Conservation (phyloP, 495 filamentous ascomycete genomes). For the Lophiotrema nucula region DNA sequence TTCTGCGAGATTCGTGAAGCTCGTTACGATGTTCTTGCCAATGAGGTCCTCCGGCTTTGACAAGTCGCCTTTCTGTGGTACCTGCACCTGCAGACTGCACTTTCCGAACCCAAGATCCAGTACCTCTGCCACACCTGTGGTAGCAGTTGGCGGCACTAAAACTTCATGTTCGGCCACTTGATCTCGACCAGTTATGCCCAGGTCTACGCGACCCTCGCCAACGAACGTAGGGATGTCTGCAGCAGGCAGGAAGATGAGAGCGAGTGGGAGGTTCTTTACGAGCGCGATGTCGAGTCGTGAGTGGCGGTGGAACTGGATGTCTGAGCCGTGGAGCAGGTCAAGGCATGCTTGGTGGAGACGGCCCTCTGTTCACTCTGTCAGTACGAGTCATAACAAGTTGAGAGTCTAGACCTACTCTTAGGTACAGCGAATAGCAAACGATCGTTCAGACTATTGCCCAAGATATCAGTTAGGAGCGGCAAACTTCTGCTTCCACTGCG, state of each 20-base stretch:
- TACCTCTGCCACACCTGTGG: slow-evolving; percentile 74
- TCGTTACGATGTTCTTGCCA: slow-evolving; percentile 93
- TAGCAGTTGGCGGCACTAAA: slow-evolving; percentile 57
- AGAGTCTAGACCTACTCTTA: slow-evolving; percentile 68
- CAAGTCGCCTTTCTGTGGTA: slow-evolving; percentile 79
- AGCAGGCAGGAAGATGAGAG: slow-evolving; percentile 94
- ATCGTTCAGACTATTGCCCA: slow-evolving; percentile 70
- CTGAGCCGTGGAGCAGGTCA: slow-evolving; percentile 85
- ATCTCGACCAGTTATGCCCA: slow-evolving; percentile 92
- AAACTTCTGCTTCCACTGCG: slow-evolving; percentile 24
- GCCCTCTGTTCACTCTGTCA: slow-evolving; percentile 63
- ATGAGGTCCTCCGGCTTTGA: slow-evolving; percentile 69
- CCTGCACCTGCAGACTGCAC: slow-evolving; percentile 94
- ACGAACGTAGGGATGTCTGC: slow-evolving; percentile 97
- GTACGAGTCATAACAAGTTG: background rate
- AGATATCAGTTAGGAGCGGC: slow-evolving; percentile 29
- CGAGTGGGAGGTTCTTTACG: slow-evolving; percentile 91
- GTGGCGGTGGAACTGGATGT: slow-evolving; percentile 94
- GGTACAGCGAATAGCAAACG: slow-evolving; percentile 94
- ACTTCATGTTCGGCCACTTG: slow-evolving; percentile 90
- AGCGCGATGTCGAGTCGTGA: slow-evolving; percentile 93
- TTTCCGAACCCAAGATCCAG: slow-evolving; percentile 86
- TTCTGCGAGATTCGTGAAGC: slow-evolving; percentile 79
- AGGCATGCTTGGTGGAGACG: slow-evolving; percentile 80
- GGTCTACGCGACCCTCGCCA: slow-evolving; percentile 86